phyloP scores from a whole-genome alignment of 1,139 yeast genomes.

The Geotrichum candidum region DNA sequence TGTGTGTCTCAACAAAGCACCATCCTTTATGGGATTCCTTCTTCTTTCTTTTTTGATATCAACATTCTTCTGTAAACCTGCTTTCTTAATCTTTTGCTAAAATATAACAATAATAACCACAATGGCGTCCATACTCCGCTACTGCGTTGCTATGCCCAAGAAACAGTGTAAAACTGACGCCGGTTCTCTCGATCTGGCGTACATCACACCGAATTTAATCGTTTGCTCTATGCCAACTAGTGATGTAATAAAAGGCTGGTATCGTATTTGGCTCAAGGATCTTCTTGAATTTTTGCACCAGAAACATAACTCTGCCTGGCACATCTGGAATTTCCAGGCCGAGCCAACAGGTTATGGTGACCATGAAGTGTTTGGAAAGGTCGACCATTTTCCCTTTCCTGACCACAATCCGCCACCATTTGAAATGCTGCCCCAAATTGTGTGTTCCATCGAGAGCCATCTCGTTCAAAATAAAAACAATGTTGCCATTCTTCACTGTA shows the following conservation, averaged over 20 bases:
- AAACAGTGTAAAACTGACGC: conserved; percentile 23
- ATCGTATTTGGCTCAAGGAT: conserved; percentile 51
- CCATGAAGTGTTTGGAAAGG: conserved; percentile 34
- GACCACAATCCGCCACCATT: conserved; percentile 81
- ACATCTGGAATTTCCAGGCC: conserved; percentile 63
- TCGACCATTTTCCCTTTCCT: conserved; percentile 51
- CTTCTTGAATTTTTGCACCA: conserved; percentile 46
- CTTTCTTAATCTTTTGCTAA: background rate
- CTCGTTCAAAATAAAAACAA: conserved; percentile 35
- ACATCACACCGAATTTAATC: conserved; percentile 53
- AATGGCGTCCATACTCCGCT: conserved; percentile 37
- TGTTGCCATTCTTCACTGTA: conserved; percentile 76
- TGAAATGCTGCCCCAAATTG: conserved; percentile 40
- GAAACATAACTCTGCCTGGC: conserved; percentile 54
- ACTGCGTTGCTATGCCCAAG: conserved; percentile 26
- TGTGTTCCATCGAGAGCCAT: conserved; percentile 44
- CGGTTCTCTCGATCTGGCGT: conserved; percentile 51
- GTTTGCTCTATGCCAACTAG: conserved; percentile 72
- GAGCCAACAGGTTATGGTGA: conserved; percentile 49
- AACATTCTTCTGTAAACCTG: background rate
- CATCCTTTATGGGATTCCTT: background rate
- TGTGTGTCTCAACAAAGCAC: no score
- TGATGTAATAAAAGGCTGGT: conserved; percentile 41
- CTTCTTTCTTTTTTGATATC: background rate
- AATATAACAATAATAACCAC: conserved; percentile 26